Base-by-base conservation (phyloP, 306 rosid genomes). In the Hippophae tibetana region DNA sequence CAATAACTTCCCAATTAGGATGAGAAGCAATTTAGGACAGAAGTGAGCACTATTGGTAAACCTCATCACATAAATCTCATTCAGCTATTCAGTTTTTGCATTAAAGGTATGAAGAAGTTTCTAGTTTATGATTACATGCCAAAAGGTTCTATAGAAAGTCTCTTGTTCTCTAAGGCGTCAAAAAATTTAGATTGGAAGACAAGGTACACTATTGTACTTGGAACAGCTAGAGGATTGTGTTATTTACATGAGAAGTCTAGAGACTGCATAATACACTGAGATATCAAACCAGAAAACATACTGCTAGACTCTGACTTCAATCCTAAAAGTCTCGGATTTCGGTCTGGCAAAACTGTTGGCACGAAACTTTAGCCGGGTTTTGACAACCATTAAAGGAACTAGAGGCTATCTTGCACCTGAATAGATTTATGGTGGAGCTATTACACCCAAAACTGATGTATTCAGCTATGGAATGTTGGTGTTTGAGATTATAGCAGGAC, bases 401-500 rank as follows among this genome's bases (percentile, higher is more conserved):
- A 75, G 93, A 69, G 95, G 95, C 0, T 89, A 89, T 48, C 81
- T 84, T 13, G 95, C 97, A 0, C 97, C 95, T 0, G 95, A 89
- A 54, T 86, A 95, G 97, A 84, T 82, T 52, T 81, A 95, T 1
- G 97, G 94, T 2, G 80, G 82, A 67, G 79, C 97, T 3, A 75
- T 89, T n/a, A 86, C 97, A 5, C 80, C 89, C 1, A 89, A 86
- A 71, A 89, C 93, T 0, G 95, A 89, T 61, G 95, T 86, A 7
- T 89, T 80, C 67, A 86, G 97, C 79, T 89, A 72, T 0, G 97
- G 97, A 54, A 89, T 82, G 89, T 82, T 89, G 95, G 84, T 89
- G 51, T 89, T 86, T 9, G 95, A 89, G 76, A 5, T 84, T 11
- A 84, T 86, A 5, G 82, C 95, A 0, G 95, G 97, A 14, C 67